These are phyloP conservation scores for Penicillium argentinense DNA, from an alignment of 495 filamentous ascomycete genomes.

Conservation along the genomic window DNA sequence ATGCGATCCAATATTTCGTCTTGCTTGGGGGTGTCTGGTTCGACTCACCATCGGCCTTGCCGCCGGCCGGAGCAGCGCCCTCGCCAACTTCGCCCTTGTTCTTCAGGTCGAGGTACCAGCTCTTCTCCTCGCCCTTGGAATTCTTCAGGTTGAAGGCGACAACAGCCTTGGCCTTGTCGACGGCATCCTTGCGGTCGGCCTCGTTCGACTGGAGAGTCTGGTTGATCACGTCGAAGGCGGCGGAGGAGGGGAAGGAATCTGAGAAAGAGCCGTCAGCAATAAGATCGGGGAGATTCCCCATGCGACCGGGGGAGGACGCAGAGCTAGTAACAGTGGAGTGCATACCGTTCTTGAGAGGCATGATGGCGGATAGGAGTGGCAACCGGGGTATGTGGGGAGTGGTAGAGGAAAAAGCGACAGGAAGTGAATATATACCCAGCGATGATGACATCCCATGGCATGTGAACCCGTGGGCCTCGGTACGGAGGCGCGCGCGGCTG, in stretches of 20 bases:
- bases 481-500: slow-evolving; percentile 1
- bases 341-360: slow-evolving; percentile 83
- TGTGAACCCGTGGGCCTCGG: slow-evolving; percentile 6
- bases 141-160: slow-evolving; percentile 95
- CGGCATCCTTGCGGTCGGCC: slow-evolving; percentile 78
- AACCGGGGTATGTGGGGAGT: slow-evolving; percentile 2
- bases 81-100: slow-evolving; percentile 78
- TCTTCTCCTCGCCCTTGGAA: slow-evolving; percentile 68
- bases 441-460: slow-evolving; percentile 1
- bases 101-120: slow-evolving; percentile 96
- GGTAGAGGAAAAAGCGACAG: neutral
- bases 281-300: no score
- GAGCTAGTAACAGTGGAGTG: neutral
- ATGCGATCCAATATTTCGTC: no score
- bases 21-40: no score
- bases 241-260: slow-evolving; percentile 90
- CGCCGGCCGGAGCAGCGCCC: slow-evolving; percentile 63
- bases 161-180: slow-evolving; percentile 82
- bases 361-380: slow-evolving; percentile 52
- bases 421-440: neutral
- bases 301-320: no score
- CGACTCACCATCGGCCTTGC: slow-evolving; percentile 79
- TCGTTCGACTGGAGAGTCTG: slow-evolving; percentile 65
- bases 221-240: slow-evolving; percentile 87
- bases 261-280: slow-evolving; percentile 14